Conservation (phyloP, 2,329 filamentous ascomycete genomes). For the Penicillium sp. region DNA sequence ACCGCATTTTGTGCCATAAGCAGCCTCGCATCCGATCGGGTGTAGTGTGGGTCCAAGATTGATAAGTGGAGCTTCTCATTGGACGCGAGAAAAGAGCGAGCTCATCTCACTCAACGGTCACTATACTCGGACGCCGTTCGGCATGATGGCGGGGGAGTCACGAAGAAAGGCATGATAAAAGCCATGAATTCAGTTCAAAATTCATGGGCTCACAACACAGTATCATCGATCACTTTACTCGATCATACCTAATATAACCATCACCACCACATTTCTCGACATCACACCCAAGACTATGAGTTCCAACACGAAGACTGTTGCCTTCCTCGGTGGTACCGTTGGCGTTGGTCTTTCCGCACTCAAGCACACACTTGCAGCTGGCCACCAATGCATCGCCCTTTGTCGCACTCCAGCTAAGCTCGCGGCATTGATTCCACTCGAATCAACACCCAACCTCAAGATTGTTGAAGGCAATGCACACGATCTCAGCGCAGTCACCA, state of each 20-base stretch:
- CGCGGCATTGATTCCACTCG: constrained; percentile 40
- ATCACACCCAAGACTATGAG: constrained; percentile 6
- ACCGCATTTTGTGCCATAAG: background rate
- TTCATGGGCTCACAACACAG: background rate
- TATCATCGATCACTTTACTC: background rate
- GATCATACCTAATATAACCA: background rate
- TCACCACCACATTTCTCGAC: background rate
- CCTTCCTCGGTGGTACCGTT: constrained; percentile 56
- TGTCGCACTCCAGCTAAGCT: constrained; percentile 54
- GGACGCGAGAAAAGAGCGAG: constrained; percentile 12
- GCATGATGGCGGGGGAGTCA: background rate
- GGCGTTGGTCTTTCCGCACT: constrained; percentile 49
- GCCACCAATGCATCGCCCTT: constrained; percentile 48
- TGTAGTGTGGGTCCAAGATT: background rate
- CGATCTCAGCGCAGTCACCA: constrained; percentile 42
- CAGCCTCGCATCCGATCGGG: background rate
- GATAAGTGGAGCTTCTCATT: background rate
- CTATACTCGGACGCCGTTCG: background rate
- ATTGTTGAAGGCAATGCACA: constrained; percentile 51
- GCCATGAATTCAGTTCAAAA: background rate
- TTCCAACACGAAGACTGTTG: constrained; percentile 31
- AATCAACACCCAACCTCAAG: constrained; percentile 40
- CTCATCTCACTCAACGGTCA: background rate
- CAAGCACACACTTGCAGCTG: constrained; percentile 44
- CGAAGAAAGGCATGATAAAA: background rate